Percentiles rank a stretch among this genome's conserved stretches.
phyloP scores from a whole-genome alignment of 495 filamentous ascomycete genomes.

The Podospora pseudoanserina region DNA sequence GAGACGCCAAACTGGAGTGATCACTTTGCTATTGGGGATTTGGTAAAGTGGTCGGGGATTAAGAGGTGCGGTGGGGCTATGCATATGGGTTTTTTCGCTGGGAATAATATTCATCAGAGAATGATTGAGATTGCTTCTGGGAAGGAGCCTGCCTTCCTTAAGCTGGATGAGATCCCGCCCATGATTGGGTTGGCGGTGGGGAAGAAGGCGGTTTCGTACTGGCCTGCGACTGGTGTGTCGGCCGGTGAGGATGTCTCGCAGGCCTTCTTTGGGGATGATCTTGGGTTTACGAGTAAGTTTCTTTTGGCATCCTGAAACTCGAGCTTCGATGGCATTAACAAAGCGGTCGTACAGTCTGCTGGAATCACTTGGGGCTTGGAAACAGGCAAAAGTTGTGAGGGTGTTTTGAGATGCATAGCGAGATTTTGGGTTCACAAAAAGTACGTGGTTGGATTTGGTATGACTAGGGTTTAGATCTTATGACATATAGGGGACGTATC shows the following conservation, averaged over 20 bases:
- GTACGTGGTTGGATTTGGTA: not conserved
- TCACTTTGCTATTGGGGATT: slow-evolving; percentile 58
- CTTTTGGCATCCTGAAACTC: not conserved
- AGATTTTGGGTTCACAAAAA: not conserved
- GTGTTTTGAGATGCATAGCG: not conserved
- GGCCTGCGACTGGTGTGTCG: slow-evolving; percentile 45
- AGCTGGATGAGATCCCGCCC: slow-evolving; percentile 51
- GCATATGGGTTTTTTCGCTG: slow-evolving; percentile 60
- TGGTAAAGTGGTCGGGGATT: slow-evolving; percentile 62
- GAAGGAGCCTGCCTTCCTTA: slow-evolving; percentile 40
- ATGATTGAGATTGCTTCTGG: slow-evolving; percentile 43
- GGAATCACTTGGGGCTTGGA: slow-evolving; percentile 52
- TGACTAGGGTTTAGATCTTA: slow-evolving; percentile 7
- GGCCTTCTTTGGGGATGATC: slow-evolving; percentile 61
- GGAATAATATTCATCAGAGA: slow-evolving; percentile 56
- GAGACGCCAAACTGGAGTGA: slow-evolving; percentile 46
- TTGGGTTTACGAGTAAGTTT: slow-evolving; percentile 55
- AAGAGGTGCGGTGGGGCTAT: slow-evolving; percentile 68
- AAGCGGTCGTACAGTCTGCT: slow-evolving; percentile 44
- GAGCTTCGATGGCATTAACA: slow-evolving; percentile 8
- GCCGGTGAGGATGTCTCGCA: slow-evolving; percentile 57
- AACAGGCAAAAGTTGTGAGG: slow-evolving; percentile 24
- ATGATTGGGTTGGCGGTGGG: slow-evolving; percentile 67
- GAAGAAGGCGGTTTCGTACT: slow-evolving; percentile 60
- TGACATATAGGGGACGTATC: not conserved